Evolutionary conservation across 2,329 filamentous ascomycete genomes (phyloP).

Genomic region (Esteya vermicola): DNA sequence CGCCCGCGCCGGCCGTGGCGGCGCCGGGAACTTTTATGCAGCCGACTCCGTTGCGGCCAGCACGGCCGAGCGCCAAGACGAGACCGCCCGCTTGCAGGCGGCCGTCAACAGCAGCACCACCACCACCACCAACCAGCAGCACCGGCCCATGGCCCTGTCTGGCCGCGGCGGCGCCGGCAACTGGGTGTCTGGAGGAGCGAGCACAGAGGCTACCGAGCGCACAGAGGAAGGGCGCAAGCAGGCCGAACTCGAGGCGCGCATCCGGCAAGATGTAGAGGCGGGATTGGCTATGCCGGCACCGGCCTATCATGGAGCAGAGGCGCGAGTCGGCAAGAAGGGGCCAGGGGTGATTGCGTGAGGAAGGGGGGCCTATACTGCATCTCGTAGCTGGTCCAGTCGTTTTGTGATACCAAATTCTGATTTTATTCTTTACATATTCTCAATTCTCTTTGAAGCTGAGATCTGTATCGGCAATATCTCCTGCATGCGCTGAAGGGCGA

Average conservation of each 20-base stretch:
- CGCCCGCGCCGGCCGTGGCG: slow-evolving; percentile 39
- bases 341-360: not conserved
- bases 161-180: slow-evolving; percentile 47
- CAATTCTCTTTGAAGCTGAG: too few relatives aligned
- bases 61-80: slow-evolving; percentile 19
- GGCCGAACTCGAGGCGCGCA: slow-evolving; percentile 26
- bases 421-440: not conserved
- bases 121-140: slow-evolving; percentile 13
- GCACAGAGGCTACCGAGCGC: slow-evolving; percentile 12
- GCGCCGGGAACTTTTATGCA: slow-evolving; percentile 45
- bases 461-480: too few relatives aligned
- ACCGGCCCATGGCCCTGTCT: slow-evolving; percentile 12
- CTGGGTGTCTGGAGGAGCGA: slow-evolving; percentile 22
- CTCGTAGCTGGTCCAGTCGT: too few relatives aligned
- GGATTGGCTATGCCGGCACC: slow-evolving; percentile 31
- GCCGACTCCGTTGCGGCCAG: slow-evolving; percentile 21
- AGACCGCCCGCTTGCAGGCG: slow-evolving; percentile 15
- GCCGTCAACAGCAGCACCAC: slow-evolving; percentile 7
- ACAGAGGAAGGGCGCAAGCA: slow-evolving; percentile 16
- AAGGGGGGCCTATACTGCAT: too few relatives aligned
- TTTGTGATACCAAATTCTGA: not conserved
- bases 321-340: not conserved
- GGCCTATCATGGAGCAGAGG: slow-evolving; percentile 19
- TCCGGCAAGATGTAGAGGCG: slow-evolving; percentile 30
- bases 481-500: too few relatives aligned